These are phyloP conservation scores for Ogataea corticis DNA, from an alignment of 805 yeast species.

Conservation along the genomic window DNA sequence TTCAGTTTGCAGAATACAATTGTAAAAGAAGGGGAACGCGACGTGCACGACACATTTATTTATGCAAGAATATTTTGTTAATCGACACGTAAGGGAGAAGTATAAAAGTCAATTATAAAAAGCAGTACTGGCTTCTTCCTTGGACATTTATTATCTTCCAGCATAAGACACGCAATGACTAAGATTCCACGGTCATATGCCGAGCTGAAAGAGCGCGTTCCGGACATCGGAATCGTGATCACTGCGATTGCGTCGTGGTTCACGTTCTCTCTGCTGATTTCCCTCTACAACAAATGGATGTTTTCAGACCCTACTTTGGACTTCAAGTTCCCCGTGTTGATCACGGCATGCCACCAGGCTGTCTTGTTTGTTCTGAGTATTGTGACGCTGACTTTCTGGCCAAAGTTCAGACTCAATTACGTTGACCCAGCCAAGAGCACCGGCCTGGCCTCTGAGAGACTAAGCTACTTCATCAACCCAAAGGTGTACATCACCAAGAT, in stretches of 20 bases:
- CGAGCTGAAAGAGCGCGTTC: constrained; percentile 24
- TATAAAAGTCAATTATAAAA: background rate
- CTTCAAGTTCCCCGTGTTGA: constrained; percentile 75
- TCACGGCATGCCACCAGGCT: constrained; percentile 80
- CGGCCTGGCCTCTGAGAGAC: constrained; percentile 7
- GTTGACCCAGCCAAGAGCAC: constrained; percentile 17
- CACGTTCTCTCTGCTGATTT: constrained; percentile 60
- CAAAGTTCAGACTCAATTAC: constrained; percentile 45
- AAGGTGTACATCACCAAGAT: constrained; percentile 50
- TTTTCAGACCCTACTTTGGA: constrained; percentile 69
- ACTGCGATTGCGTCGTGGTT: constrained; percentile 50
- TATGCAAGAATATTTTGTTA: background rate
- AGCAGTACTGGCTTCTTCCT: background rate
- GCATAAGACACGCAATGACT: constrained; percentile 8
- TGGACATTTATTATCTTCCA: background rate
- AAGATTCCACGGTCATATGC: constrained; percentile 24
- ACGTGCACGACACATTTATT: background rate
- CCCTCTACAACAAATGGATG: constrained; percentile 93
- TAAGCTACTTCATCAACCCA: constrained; percentile 31
- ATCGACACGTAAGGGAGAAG: constrained; percentile 6
- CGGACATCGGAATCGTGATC: constrained; percentile 25
- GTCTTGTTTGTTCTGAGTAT: constrained; percentile 57
- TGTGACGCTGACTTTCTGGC: constrained; percentile 41
- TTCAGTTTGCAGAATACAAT: background rate
- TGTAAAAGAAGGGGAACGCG: constrained; percentile 2